phyloP scores from a whole-genome alignment of 169 alveolate species.

The Eimeria praecox region DNA sequence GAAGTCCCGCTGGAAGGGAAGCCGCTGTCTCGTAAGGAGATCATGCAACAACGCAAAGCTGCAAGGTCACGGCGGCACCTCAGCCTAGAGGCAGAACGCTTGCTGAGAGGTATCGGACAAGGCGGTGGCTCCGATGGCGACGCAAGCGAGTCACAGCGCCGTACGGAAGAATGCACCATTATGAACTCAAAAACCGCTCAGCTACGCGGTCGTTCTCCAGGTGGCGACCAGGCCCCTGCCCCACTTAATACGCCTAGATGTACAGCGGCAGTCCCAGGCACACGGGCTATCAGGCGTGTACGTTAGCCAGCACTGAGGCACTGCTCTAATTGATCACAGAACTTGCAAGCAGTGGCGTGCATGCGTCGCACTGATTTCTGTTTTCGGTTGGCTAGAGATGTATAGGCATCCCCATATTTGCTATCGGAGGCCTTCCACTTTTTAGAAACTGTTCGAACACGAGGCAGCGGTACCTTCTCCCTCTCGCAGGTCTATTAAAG shows the following conservation, averaged over 20 bases:
- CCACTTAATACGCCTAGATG: not conserved
- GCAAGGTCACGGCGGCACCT: conserved; percentile 36
- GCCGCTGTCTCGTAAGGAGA: conserved; percentile 25
- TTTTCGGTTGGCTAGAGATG: not conserved
- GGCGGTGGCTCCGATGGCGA: conserved; percentile 10
- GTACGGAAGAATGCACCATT: not conserved
- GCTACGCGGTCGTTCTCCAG: conserved; percentile 25
- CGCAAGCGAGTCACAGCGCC: conserved; percentile 9
- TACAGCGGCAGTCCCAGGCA: not conserved
- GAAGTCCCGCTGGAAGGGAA: conserved; percentile 71
- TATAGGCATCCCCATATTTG: not conserved
- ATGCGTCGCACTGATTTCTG: not conserved
- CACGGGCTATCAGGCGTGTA: conserved; percentile 52
- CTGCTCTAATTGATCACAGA: conserved; percentile 1
- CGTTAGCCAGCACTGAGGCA: conserved; percentile 15
- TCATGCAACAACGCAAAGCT: conserved; percentile 57
- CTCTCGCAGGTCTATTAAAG: not conserved
- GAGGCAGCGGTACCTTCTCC: not conserved
- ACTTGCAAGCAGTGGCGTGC: not conserved
- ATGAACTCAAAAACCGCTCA: not conserved
- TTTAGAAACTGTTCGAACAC: not conserved
- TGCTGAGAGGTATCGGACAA: conserved; percentile 48
- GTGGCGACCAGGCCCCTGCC: not conserved
- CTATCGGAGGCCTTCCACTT: not conserved
- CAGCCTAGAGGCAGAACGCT: conserved; percentile 55